Base-by-base conservation (phyloP, 1,284 basidiomycete genomes). In the Sanghuangporus weigelae region DNA sequence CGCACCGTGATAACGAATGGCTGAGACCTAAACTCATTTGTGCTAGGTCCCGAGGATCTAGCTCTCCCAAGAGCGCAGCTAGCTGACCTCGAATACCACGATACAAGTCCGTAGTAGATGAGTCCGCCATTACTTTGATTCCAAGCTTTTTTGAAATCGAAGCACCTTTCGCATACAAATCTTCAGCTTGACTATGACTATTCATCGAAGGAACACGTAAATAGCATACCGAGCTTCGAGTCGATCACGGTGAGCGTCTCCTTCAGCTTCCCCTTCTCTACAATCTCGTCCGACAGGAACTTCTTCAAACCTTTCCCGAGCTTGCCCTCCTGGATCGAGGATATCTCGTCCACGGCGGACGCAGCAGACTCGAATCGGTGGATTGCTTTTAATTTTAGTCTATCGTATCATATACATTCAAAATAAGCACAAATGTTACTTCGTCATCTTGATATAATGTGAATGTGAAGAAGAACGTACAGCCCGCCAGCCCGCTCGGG, bases 11-110 rank as follows among this genome's bases (percentile, higher is more conserved):
- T 73, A 99, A 79, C 66, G 95, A 97, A 80, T 99, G 96, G 73
- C 92, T 93, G 66, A 99, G 84, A 86, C 96, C 96, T 67, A 99
- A 81, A 71, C 92, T 94, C 96, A 99, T 99, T 57, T 96, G 98
- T 64, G 94, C 91, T 66, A 99, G 80, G 77, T 98, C 96, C 74
- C 94, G 92, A n/a, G 95, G 93, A 75, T 96, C 92, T 50, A 96
- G 79, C 57, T 93, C 95, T 68, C 95, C 92, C 67, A 99, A 81
- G 10, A 99, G 82, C 19, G 90, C 84, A 31, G 93, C 82, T 59
- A 99, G 81, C 77, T 99, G 96, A 70, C 84, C 83, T 63, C 97
- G 87, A 69, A 99, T 98, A 70, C 97, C 96, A 71, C 96, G 90
- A 88, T 95, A 98, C 35, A 99, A 85, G 72, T 99, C 96, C 69